Conservation (phyloP, 1,284 basidiomycete genomes). For the Puccinia horiana region DNA sequence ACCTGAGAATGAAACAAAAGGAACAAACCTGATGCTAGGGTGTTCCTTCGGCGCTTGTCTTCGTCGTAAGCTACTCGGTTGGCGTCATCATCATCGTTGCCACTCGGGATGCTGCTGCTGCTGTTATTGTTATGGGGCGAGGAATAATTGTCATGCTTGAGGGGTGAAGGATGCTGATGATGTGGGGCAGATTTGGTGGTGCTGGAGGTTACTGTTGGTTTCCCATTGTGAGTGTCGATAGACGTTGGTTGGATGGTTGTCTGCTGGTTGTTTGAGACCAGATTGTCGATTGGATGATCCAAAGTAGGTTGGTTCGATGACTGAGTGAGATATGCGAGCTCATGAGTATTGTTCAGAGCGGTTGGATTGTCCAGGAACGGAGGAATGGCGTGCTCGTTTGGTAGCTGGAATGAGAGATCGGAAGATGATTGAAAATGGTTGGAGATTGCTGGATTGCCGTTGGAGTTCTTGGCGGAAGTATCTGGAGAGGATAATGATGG, state of each 20-base stretch:
- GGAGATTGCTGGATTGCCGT: conserved; percentile 6
- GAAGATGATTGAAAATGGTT: conserved; percentile 2
- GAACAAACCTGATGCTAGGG: conserved; percentile 44
- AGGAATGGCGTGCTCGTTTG: conserved; percentile 8
- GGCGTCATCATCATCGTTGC: conserved; percentile 46
- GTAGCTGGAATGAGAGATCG: conserved; percentile 12
- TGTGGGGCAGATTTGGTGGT: not conserved
- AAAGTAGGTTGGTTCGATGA: not conserved
- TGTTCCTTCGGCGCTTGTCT: conserved; percentile 48
- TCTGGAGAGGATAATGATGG: not conserved
- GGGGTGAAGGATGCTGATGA: not conserved
- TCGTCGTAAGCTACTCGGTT: conserved; percentile 43
- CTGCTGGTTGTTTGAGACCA: not conserved
- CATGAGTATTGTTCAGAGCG: not conserved
- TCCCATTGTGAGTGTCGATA: not conserved
- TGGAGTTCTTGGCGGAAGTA: not conserved
- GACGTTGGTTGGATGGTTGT: not conserved
- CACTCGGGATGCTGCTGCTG: not conserved
- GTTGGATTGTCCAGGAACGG: not conserved
- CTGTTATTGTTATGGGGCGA: not conserved
- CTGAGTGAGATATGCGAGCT: not conserved
- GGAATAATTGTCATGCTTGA: not conserved
- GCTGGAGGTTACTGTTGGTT: not conserved
- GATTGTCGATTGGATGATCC: conserved; percentile 1
- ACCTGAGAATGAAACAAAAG: not conserved